A percentile compares a stretch with the other conserved stretches of the same genome.
Evolutionary conservation across 2,329 filamentous ascomycete species (phyloP).

Genomic region (Diaporthe australafricana): DNA sequence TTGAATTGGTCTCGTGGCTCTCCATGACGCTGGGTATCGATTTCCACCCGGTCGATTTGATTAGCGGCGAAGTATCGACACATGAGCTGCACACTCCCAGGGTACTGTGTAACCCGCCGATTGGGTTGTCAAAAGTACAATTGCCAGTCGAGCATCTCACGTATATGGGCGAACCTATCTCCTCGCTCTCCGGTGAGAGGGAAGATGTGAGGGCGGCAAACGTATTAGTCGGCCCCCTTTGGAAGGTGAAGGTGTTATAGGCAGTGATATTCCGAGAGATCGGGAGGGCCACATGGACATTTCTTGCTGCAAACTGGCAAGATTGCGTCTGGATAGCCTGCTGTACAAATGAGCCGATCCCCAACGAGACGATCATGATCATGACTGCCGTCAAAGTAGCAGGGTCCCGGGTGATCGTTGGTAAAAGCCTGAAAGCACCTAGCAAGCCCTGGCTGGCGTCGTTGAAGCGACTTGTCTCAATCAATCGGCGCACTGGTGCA

Average conservation of each 20-base stretch:
- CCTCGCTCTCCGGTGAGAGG: neutral
- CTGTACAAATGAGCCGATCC: neutral
- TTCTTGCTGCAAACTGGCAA: neutral
- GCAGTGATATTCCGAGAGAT: neutral
- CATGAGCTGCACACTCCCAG: neutral
- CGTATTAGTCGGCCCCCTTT: neutral
- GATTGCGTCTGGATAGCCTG: neutral
- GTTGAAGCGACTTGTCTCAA: neutral
- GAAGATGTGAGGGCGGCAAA: neutral
- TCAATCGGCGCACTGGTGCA: neutral
- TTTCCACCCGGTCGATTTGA: neutral
- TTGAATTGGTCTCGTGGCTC: too few species aligned
- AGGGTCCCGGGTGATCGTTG: neutral
- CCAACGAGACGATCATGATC: neutral
- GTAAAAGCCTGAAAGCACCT: neutral
- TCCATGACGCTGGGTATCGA: too few species aligned
- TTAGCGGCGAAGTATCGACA: neutral
- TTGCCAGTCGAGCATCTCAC: neutral
- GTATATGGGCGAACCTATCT: neutral
- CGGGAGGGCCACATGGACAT: neutral
- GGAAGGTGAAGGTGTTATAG: too few species aligned
- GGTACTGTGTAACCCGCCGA: neutral
- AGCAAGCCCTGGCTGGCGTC: neutral
- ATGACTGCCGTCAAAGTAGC: neutral
- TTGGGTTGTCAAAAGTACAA: neutral